Evolutionary conservation across 371 early-diverging fungal species (phyloP), one percentile per base, ranked within the genome.

Genomic region (Lichtheimia hyalospora): DNA sequence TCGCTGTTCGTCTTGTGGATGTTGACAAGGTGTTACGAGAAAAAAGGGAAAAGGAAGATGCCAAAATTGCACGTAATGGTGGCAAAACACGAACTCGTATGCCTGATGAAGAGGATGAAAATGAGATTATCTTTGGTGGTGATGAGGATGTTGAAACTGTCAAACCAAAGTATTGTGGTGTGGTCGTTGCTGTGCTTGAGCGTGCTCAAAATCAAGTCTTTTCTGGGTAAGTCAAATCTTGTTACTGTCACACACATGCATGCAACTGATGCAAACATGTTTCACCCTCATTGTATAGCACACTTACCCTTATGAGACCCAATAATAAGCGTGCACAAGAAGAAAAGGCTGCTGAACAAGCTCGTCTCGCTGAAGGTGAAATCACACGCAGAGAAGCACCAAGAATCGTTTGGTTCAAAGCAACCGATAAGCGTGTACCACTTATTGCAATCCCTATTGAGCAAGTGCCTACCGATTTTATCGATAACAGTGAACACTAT

Each of bases 341-440:
- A 56, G 70, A 69, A 54, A 60, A 59, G 52, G 60, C 42, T 49
- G 60, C 58, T 4, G 61, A 65, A 49, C 52, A 65, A 25, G 55
- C 55, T 6, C 55, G 62, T 14, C 41, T 54, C 3, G 62, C 62
- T 1, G 62, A 54, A 8, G 62, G 62, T 7, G 42, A 61, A 60
- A 5, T 16, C 5, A 54, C 54, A 5, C 61, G 61, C 50, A 70
- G 67, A 25, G 69, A 63, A 5, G 54, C 55, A 21, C 75, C 79
- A 1, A 64, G 77, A 27, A 82, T 84, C 46, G 81, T 88, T 7
- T 92, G 91, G 91, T 92, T 93, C 81, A 86, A 84, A 69, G 91
- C 94, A 13, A 84, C 84, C n/a, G 92, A 92, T 69, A 82, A 84
- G 49, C 87, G 92, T 5, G 82, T 89, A 4, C 94, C 93, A 1